Conservation (phyloP, 2,329 filamentous ascomycete species). For the Calycina herbarum region DNA sequence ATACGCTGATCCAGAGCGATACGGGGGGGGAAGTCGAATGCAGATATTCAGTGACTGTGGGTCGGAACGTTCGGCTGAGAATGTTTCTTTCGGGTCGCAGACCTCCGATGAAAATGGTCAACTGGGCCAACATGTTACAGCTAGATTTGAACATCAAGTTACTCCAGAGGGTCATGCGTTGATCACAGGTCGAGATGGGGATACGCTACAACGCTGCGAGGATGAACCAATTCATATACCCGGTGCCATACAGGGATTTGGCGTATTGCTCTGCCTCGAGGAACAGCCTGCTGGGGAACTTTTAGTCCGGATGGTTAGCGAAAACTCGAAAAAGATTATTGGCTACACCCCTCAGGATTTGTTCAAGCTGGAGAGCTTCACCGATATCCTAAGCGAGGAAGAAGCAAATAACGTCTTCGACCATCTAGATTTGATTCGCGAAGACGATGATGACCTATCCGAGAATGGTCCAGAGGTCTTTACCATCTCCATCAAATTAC, state of each 20-base stretch:
- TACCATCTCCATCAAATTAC: slow-evolving; percentile 68
- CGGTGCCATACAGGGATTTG: slow-evolving; percentile 79
- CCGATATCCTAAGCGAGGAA: slow-evolving; percentile 81
- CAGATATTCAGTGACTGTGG: not conserved
- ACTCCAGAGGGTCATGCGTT: slow-evolving; percentile 79
- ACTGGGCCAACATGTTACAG: slow-evolving; percentile 52
- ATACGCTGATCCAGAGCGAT: slow-evolving; percentile 18
- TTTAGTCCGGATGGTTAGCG: slow-evolving; percentile 71
- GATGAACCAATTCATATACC: slow-evolving; percentile 90
- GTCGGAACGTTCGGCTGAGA: not conserved
- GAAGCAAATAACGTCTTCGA: slow-evolving; percentile 82
- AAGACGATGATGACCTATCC: slow-evolving; percentile 74
- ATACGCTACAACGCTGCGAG: slow-evolving; percentile 75
- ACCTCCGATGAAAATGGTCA: not conserved
- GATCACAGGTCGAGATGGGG: slow-evolving; percentile 74
- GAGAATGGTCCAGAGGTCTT: slow-evolving; percentile 85
- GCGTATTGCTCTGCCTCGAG: slow-evolving; percentile 70
- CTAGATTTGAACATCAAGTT: slow-evolving; percentile 75
- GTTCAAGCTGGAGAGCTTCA: slow-evolving; percentile 73
- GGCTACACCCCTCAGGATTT: slow-evolving; percentile 76
- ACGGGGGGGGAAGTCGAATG: slow-evolving; percentile 15
- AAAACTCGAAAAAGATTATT: slow-evolving; percentile 74
- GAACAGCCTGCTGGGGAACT: slow-evolving; percentile 70
- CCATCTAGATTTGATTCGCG: slow-evolving; percentile 83
- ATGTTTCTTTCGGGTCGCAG: not conserved